Evolutionary conservation across 202 grass and related monocot species (phyloP).

Genomic region (Musa balbisiana): DNA sequence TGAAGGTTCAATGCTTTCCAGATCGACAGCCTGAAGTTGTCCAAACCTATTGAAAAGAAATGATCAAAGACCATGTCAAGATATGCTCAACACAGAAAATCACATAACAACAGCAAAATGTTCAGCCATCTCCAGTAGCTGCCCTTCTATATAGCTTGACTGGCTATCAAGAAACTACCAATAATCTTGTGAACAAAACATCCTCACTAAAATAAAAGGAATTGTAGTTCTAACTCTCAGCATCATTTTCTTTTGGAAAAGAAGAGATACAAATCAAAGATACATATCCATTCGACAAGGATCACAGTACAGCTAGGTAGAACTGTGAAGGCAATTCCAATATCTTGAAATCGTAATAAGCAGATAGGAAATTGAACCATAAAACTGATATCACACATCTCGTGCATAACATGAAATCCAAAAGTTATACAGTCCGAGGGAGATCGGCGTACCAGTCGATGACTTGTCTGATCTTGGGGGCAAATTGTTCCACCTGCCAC

Average conservation of each 20-base stretch:
- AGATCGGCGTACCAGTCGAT: constrained; percentile 45
- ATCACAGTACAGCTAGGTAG: no score
- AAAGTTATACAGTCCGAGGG: background rate
- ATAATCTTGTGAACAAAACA: background rate
- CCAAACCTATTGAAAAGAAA: constrained; percentile 50
- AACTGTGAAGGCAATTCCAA: no score
- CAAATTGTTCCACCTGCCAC: constrained; percentile 57
- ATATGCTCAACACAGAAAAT: background rate
- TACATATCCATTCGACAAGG: no score
- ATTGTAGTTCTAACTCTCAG: no score
- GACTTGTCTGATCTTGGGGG: constrained; percentile 75
- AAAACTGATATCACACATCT: no score
- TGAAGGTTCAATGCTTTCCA: constrained; percentile 71
- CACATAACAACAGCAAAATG: background rate
- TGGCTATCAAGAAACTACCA: background rate
- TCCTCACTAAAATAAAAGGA: no score
- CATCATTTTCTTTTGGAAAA: no score
- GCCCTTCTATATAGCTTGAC: background rate
- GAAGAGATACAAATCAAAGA: background rate
- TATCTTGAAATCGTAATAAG: no score
- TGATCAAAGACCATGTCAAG: background rate
- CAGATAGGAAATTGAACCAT: no score
- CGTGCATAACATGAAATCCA: no score
- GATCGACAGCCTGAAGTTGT: constrained; percentile 68
- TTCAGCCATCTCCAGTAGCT: background rate